Base-by-base conservation (phyloP, 2,329 filamentous ascomycete species). In the Botryotinia globosa region DNA sequence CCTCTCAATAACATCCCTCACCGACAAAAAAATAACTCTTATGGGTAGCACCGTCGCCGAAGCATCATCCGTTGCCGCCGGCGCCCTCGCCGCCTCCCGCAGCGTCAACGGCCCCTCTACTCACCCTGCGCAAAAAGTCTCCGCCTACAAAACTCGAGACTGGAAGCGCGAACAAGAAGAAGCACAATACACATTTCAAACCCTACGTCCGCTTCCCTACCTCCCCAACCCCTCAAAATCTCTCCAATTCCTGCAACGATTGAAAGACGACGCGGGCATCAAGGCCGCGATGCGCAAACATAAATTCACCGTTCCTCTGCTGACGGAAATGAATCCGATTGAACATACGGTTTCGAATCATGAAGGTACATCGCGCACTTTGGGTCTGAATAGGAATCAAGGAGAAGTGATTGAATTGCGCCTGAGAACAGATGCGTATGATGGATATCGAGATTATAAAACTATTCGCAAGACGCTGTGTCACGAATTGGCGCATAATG, bases 321-420 rank as follows among this genome's bases (percentile, higher is more conserved):
- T 99, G 39, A 98, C 94, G 0, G 96, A 99, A 83, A 98, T 99
- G 95, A 92, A 99, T 78, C 96, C 96, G 0, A 86, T 91, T 0
- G 87, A 91, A 76, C 90, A 98, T 82, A 98, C 94, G 0, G 81
- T 87, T 75, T 82, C 85, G 1, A 92, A 88, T 5, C 91, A 93
- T 79, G 91, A 96, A 78, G 87, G 88, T 64, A 87, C 86, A n/a
- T 90, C 90, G 67, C 87, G 93, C 62, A 94, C 93, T 1, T 83
- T 98, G 0, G 96, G 96, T 0, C 81, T 98, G 58, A 99, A 99
- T 80, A 86, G 94, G 18, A 98, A 98, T 80, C 83, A 86, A 4
- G 96, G 96, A 74, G 92, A 97, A 81, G 93, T 94, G 1, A 97
- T 99, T 72, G 94, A 98, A 85, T 83, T 99, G 74, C 86, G 96